Conservation (phyloP, 2,329 filamentous ascomycete species). For the Neonectria ditissima region DNA sequence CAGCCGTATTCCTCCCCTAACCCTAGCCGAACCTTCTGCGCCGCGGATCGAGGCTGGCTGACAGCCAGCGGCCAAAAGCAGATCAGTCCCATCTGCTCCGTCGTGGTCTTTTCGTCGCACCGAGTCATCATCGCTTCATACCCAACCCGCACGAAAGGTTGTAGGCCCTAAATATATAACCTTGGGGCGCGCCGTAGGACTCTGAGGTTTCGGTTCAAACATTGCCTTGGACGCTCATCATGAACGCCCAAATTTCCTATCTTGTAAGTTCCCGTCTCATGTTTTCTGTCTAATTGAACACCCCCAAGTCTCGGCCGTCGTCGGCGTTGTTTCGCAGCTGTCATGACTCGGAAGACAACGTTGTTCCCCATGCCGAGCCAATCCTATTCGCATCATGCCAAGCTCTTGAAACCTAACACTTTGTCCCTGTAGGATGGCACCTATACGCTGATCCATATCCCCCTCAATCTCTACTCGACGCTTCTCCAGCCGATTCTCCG, state of each 20-base stretch:
- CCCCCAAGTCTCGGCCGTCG: not conserved
- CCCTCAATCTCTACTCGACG: conserved; percentile 78
- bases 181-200: conserved; percentile 2
- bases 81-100: conserved; percentile 19
- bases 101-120: conserved; percentile 31
- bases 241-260: conserved; percentile 70
- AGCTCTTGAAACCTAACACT: conserved; percentile 43
- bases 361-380: not conserved
- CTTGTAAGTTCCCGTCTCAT: conserved; percentile 64
- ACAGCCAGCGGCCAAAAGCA: conserved; percentile 34
- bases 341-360: conserved; percentile 13
- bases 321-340: not conserved
- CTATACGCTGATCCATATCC: conserved; percentile 91
- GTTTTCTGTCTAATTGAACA: not conserved
- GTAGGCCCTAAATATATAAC: conserved; percentile 25
- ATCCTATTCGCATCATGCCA: not conserved
- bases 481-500: conserved; percentile 91
- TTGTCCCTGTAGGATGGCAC: conserved; percentile 77
- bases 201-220: conserved; percentile 16
- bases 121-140: conserved; percentile 18
- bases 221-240: conserved; percentile 47
- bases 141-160: not conserved
- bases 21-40: conserved; percentile 37
- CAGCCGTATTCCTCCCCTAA: conserved; percentile 31
- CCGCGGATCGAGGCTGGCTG: conserved; percentile 35